Percentiles rank a stretch among this genome's conserved stretches.
Evolutionary conservation across 2,329 filamentous ascomycete genomes (phyloP).

Genomic region (Berkeleyomyces basicola): DNA sequence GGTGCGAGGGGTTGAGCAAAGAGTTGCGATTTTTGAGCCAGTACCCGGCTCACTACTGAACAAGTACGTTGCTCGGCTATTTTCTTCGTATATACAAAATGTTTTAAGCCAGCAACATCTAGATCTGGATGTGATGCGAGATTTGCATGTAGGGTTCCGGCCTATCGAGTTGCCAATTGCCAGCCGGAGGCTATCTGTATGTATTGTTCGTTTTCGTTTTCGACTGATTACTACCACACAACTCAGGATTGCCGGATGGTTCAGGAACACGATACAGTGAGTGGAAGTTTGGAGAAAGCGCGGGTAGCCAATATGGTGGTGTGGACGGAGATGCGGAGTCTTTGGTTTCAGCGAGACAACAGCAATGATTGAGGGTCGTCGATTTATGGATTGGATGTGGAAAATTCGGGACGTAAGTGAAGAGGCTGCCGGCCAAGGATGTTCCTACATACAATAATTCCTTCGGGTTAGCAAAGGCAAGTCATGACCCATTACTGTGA

Average conservation of each 20-base stretch:
- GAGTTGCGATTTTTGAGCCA: not conserved
- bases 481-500: not conserved
- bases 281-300: not conserved
- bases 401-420: conserved; percentile 5
- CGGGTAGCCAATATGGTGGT: not conserved
- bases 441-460: conserved; percentile 3
- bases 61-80: not conserved
- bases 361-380: not conserved
- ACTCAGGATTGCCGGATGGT: not conserved
- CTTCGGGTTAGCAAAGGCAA: conserved; percentile 9
- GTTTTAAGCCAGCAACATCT: not conserved
- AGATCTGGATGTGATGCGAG: not conserved
- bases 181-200: not conserved
- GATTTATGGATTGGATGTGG: not conserved
- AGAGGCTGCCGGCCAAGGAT: conserved; percentile 8
- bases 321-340: not conserved
- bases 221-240: not conserved
- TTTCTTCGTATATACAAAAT: not conserved
- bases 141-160: not conserved
- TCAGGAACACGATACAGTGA: not conserved
- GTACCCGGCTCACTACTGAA: not conserved
- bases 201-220: not conserved
- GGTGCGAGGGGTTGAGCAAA: not conserved
- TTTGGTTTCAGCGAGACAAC: not conserved
- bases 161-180: not conserved